These are phyloP conservation scores for Termitomyces sp. DNA, from an alignment of 1,284 basidiomycete species.

Conservation along the genomic window DNA sequence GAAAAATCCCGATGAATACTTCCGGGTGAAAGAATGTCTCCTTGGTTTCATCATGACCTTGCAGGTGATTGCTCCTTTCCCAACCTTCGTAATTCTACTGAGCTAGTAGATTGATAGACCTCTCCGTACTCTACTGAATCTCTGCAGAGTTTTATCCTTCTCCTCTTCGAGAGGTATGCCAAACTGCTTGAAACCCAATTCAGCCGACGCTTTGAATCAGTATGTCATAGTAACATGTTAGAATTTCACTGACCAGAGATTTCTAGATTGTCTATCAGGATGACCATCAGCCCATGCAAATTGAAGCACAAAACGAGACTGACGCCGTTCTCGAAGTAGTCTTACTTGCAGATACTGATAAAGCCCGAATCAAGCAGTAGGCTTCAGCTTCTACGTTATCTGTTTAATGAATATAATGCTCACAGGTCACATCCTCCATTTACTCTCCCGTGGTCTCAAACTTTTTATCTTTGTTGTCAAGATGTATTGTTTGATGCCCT, in stretches of 20 bases:
- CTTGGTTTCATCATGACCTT: constrained; percentile 90
- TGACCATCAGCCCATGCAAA: constrained; percentile 89
- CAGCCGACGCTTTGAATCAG: constrained; percentile 75
- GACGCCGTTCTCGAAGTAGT: constrained; percentile 78
- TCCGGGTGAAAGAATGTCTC: constrained; percentile 82
- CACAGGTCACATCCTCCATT: constrained; percentile 68
- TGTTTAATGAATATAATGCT: constrained; percentile 5
- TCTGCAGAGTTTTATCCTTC: constrained; percentile 81
- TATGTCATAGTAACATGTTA: constrained; percentile 25
- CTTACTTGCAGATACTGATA: constrained; percentile 77
- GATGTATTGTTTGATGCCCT: constrained; percentile 45
- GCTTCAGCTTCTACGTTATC: constrained; percentile 17
- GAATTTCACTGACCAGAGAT: not conserved
- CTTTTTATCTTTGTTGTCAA: constrained; percentile 93
- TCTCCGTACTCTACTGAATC: constrained; percentile 83
- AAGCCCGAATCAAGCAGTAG: constrained; percentile 58
- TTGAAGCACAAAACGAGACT: constrained; percentile 69
- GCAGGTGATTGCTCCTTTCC: constrained; percentile 53
- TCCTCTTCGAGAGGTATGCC: constrained; percentile 89
- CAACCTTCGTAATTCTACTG: not conserved
- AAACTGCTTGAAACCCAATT: constrained; percentile 82
- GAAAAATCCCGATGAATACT: constrained; percentile 78
- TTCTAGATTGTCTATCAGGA: constrained; percentile 81
- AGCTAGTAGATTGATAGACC: constrained; percentile 42
- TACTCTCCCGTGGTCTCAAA: constrained; percentile 90